Evolutionary conservation across 2,329 filamentous ascomycete genomes (phyloP).

Genomic region (Fusarium sp.): DNA sequence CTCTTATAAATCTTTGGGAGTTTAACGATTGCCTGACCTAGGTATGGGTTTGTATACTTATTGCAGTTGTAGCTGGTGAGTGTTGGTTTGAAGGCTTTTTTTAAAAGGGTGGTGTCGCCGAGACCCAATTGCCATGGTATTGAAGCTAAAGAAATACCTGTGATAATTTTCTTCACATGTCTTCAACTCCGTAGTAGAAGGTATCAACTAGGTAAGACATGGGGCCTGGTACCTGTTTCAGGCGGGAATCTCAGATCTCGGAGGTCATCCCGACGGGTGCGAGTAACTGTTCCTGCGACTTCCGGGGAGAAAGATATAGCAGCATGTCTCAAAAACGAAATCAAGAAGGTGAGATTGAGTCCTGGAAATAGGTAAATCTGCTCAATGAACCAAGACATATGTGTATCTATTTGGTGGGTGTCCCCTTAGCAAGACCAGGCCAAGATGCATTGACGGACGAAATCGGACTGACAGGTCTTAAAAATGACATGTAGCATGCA

Average conservation of each 20-base stretch:
- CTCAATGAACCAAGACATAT: not conserved
- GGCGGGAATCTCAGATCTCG: slow-evolving; percentile 37
- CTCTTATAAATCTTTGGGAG: too few relatives aligned
- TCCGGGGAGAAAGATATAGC: not conserved
- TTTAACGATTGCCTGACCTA: too few relatives aligned
- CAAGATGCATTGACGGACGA: not conserved
- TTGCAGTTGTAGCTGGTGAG: too few relatives aligned
- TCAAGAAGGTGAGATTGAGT: rapidly evolving
- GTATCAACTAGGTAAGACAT: slow-evolving; percentile 24
- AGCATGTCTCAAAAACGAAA: not conserved
- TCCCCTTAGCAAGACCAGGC: not conserved
- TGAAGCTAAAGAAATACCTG: too few relatives aligned
- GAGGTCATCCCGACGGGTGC: slow-evolving; percentile 13
- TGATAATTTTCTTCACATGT: not conserved
- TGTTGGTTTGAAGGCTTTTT: too few relatives aligned
- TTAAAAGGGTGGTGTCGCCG: too few relatives aligned
- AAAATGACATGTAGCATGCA: slow-evolving; percentile 2
- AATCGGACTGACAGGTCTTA: not conserved
- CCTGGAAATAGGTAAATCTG: rapidly evolving
- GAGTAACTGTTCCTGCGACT: slow-evolving; percentile 12
- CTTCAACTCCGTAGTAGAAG: not conserved
- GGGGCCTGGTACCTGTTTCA: slow-evolving; percentile 26
- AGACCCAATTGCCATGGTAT: not conserved
- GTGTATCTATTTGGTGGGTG: not conserved
- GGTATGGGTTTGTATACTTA: too few relatives aligned